phyloP scores from a whole-genome alignment of 805 yeast species.

The Candida insectalens region DNA sequence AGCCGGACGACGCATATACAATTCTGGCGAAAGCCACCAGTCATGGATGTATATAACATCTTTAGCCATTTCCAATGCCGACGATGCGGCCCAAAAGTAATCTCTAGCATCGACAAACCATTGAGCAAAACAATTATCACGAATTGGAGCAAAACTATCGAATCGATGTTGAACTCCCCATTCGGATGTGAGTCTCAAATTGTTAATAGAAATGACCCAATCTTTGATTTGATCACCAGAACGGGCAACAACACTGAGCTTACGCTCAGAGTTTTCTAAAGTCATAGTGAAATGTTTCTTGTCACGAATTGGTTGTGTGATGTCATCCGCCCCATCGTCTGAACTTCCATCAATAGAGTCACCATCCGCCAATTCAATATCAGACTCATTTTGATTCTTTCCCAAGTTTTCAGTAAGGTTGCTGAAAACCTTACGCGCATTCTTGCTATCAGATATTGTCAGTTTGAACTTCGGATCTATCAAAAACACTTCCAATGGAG shows the following conservation, averaged over 20 bases:
- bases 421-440: too few species aligned
- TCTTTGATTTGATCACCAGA: constrained; percentile 53
- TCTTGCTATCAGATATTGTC: constrained; percentile 37
- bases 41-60: constrained; percentile 93
- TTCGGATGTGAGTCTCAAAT: constrained; percentile 54
- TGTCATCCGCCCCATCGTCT: constrained; percentile 29
- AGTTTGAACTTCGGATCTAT: constrained; percentile 73
- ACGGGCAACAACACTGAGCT: constrained; percentile 59
- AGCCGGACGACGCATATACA: constrained; percentile 88
- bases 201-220: constrained; percentile 69
- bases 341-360: constrained; percentile 19
- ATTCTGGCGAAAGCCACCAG: constrained; percentile 97
- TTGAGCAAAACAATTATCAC: constrained; percentile 80
- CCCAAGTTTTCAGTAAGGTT: constrained; percentile 8
- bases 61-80: constrained; percentile 86
- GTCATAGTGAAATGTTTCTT: constrained; percentile 41
- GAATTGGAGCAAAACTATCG: constrained; percentile 85
- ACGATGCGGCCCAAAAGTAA: constrained; percentile 91
- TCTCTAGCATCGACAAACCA: constrained; percentile 94
- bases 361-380: constrained; percentile 24
- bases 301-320: constrained; percentile 23
- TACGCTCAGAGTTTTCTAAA: constrained; percentile 73
- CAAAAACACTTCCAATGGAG: constrained; percentile 83
- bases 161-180: constrained; percentile 78
- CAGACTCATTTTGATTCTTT: constrained; percentile 11